A percentile compares a stretch with the other conserved stretches of the same genome.
Conservation (phyloP, 2,329 filamentous ascomycete species). For the Hymenoscyphus albidus region DNA sequence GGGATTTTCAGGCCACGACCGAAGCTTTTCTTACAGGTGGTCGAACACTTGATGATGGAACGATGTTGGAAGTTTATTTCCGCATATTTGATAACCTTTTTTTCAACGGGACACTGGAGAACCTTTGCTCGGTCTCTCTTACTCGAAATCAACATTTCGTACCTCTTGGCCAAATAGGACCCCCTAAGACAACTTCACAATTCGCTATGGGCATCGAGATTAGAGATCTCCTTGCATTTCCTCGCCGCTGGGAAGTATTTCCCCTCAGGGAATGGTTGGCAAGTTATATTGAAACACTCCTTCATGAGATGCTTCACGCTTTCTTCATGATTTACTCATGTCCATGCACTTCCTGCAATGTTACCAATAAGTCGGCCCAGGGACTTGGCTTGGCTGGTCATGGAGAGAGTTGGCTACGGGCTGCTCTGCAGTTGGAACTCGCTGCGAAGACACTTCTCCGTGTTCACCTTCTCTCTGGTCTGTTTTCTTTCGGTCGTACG, state of each 20-base stretch:
- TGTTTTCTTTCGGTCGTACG: not conserved
- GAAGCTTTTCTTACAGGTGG: not conserved
- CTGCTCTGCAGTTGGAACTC: not conserved
- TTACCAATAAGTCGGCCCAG: not conserved
- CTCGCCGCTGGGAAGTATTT: not conserved
- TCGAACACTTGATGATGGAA: not conserved
- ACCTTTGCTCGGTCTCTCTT: not conserved
- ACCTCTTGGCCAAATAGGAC: not conserved
- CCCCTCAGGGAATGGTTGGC: not conserved
- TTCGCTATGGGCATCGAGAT: not conserved
- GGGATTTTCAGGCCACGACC: not conserved
- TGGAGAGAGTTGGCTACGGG: not conserved
- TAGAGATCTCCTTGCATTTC: not conserved
- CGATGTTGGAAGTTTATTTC: not conserved
- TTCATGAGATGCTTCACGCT: not conserved
- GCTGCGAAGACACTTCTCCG: not conserved
- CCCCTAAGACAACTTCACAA: not conserved
- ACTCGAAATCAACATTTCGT: not conserved
- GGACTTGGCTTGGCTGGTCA: not conserved
- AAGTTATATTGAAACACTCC: not conserved
- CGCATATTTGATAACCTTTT: not conserved
- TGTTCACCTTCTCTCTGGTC: not conserved
- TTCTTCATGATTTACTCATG: not conserved
- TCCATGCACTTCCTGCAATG: not conserved
- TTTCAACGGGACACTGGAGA: not conserved